Percentiles rank a stretch among this genome's conserved stretches.
These are phyloP conservation scores for Begonia fuchsioides DNA, from an alignment of 306 rosid species.

Conservation along the genomic window DNA sequence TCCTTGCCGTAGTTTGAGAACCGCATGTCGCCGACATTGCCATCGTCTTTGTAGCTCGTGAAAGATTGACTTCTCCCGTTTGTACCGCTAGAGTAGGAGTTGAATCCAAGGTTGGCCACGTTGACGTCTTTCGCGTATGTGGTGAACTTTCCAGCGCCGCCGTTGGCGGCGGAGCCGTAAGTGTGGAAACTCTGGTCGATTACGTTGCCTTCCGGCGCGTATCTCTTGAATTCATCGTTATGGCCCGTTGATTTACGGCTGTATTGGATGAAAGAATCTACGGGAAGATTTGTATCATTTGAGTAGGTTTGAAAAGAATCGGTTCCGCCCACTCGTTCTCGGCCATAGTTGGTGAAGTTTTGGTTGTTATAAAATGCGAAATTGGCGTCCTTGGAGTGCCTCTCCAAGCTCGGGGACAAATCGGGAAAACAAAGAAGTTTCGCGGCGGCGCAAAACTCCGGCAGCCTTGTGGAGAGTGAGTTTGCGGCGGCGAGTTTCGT, in stretches of 20 bases:
- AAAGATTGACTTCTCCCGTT: slow-evolving; percentile 58
- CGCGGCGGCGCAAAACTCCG: slow-evolving; percentile 69
- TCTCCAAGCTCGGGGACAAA: slow-evolving; percentile 38
- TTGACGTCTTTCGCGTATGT: slow-evolving; percentile 36
- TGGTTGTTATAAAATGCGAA: slow-evolving; percentile 29
- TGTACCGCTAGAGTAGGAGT: slow-evolving; percentile 55
- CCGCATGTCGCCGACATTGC: slow-evolving; percentile 74
- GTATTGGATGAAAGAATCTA: slow-evolving; percentile 78
- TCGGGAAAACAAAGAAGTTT: slow-evolving; percentile 73
- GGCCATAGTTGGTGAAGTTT: slow-evolving; percentile 83
- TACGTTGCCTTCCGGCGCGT: slow-evolving; percentile 44
- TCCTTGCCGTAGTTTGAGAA: slow-evolving; percentile 49
- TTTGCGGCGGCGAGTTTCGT: slow-evolving; percentile 44
- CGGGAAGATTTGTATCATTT: slow-evolving; percentile 25
- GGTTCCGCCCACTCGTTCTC: slow-evolving; percentile 48
- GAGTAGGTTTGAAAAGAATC: slow-evolving; percentile 80
- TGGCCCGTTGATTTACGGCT: slow-evolving; percentile 58
- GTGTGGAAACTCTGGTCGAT: slow-evolving; percentile 65
- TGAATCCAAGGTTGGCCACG: slow-evolving; percentile 58
- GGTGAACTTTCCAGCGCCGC: slow-evolving; percentile 62
- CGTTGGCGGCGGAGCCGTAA: slow-evolving; percentile 52
- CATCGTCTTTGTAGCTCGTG: slow-evolving; percentile 49
- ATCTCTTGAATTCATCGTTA: slow-evolving; percentile 41
- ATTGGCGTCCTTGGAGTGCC: slow-evolving; percentile 40
- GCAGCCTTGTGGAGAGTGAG: slow-evolving; percentile 41